Evolutionary conservation across 1,284 basidiomycete species (phyloP).

Genomic region (Tylopilus sp.): DNA sequence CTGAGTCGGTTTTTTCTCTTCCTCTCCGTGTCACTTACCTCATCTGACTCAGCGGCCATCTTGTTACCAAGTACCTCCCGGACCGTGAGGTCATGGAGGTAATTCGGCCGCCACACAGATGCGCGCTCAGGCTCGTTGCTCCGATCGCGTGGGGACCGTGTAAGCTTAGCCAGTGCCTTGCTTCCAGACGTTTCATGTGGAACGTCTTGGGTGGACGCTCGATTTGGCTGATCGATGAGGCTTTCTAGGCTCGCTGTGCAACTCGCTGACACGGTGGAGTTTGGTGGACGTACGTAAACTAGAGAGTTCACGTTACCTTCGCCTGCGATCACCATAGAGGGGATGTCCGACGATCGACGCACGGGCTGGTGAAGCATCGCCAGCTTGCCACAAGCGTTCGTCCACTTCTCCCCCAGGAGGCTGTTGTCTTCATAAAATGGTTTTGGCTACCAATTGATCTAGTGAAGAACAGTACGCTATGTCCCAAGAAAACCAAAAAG

Average conservation of each 20-base stretch:
- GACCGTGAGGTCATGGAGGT: slow-evolving; percentile 10
- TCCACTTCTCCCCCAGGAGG: neutral
- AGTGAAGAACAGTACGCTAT: neutral
- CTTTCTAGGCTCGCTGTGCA: neutral
- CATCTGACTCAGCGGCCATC: neutral
- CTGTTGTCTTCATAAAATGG: neutral
- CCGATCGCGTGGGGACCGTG: neutral
- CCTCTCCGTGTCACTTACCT: neutral
- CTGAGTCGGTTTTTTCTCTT: neutral
- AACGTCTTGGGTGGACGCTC: neutral
- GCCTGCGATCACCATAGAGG: neutral
- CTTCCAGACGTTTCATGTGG: slow-evolving; percentile 4
- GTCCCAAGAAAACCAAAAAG: slow-evolving; percentile 10
- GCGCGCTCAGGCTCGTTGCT: too few relatives aligned
- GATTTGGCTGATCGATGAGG: neutral
- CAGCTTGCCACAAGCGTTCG: neutral
- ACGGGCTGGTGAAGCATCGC: slow-evolving; percentile 2
- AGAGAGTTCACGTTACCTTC: neutral
- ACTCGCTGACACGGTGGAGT: neutral
- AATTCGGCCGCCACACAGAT: neutral
- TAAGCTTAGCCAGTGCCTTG: neutral
- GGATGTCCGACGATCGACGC: neutral
- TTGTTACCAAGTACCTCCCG: neutral
- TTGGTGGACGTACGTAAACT: neutral
- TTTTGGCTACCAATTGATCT: neutral